Evolutionary conservation across 441 rosid species (phyloP), one percentile per base, ranked within the genome.

Genomic region (Metrosideros polymorpha): DNA sequence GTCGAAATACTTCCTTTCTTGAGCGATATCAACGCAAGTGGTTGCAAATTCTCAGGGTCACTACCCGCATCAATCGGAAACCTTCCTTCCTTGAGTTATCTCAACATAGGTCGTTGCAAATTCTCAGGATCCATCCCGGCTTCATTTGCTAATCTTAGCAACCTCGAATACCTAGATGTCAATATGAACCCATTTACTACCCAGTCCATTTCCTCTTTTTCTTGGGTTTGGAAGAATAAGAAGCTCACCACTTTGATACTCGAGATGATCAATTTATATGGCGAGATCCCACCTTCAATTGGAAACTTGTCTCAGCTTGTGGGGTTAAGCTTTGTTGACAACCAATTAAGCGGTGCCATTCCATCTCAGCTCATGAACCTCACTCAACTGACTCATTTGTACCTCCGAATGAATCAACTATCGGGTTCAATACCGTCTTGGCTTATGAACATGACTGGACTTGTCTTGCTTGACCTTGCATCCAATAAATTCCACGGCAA

Each of bases 91-190:
- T 59, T 59, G 66, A 59, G 35, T 3, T 5, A 3, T 59, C 19
- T 59, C 9, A 1, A 29, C 0, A 0, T 14, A 59, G 0, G 0
- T 1, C 0, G 0, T 3, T 13, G 19, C 7, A 1, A 3, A 3
- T 59, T 59, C 19, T 59, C 19, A 3, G 35, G 35, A 59, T 29
- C 66, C 35, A 59, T 59, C 66, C 66, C 35, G 0, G 19, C 32
- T 13, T 59, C 66, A 6, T 14, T 59, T 14, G 9, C 19, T 6
- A 59, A 59, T 6, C 35, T 59, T 29, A 59, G 66, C 35, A 59
- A 59, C 1, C 66, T 59, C 1, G 4, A 3, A 59, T 1, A 1
- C 18, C 18, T 57, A 12, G 7, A 4, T 27, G 17, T 56, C 17
- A 0, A 4, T 1, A 13, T 0, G 1, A 57, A n/a, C 63, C 9